Base-by-base conservation (phyloP, 2,329 filamentous ascomycete species). In the Xylariaceae sp. region DNA sequence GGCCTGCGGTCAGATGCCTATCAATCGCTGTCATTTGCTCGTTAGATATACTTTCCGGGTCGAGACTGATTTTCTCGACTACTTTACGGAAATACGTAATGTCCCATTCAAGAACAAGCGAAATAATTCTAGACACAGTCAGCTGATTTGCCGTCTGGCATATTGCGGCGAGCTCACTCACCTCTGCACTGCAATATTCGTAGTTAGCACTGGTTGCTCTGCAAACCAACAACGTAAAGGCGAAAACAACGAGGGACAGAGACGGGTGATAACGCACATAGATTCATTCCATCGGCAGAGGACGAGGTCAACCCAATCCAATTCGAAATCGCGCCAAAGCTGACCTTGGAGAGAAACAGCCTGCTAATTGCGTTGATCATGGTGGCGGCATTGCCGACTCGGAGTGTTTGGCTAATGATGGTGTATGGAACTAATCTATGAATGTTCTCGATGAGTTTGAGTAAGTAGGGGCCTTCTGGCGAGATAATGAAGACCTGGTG, bases 331-430 rank as follows among this genome's bases (percentile, higher is more conserved):
- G 83, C 83, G 1, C 83, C 84, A 4, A 92, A 76, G 60, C 86
- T 88, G 53, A 91, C 73, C 71, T 94, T 94, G n/a, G 88, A 84
- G 13, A 94, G 76, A 15, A 92, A 76, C 15, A 92, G 72, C 49
- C 77, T 80, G 67, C 88, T 79, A 78, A 92, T 85, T 54, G 79
- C 88, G 63, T 80, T 87, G 52, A 92, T 85, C 88, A 94, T 92
- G 18, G 84, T 87, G 1, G 88, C 88, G 0, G 88, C 88, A 66
- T 92, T 94, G 5, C 88, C 86, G 13, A 92, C 78, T 39, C 83
- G 81, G 3, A 94, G 72, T 0, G 87, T 89, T 67, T 92, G 87
- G 55, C 84, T 80, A 47, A 92, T 77, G 58, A 89, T 74, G 40
- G 80, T 77, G 67, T 91, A 92, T 0, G 88, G 88, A 0, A 90